Evolutionary conservation across 441 rosid species (phyloP).

Genomic region (Pelargonium citronellum): DNA sequence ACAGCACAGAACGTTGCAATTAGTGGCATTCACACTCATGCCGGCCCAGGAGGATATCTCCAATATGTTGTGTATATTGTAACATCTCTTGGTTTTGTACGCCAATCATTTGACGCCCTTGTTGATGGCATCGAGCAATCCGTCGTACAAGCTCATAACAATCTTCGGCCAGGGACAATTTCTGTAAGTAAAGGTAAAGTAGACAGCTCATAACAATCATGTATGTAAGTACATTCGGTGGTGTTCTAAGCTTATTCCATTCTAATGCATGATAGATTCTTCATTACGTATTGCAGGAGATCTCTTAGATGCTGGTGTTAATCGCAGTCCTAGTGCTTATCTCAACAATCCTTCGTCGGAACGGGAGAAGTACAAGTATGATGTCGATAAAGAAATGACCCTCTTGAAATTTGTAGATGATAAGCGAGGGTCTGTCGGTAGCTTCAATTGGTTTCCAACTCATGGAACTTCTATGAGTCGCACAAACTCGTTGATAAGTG

Average conservation of each 20-base stretch:
- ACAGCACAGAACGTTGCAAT: slow-evolving; percentile 79
- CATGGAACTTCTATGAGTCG: slow-evolving; percentile 99
- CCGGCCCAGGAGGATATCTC: slow-evolving; percentile 94
- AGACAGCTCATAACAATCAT: slow-evolving; percentile 5
- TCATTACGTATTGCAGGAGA: slow-evolving; percentile 48
- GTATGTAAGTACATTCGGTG: too few relatives aligned
- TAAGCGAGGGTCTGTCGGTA: slow-evolving; percentile 82
- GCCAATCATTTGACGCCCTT: slow-evolving; percentile 80
- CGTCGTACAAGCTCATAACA: slow-evolving; percentile 78
- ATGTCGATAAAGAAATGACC: slow-evolving; percentile 91
- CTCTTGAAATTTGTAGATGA: slow-evolving; percentile 84
- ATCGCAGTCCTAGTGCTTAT: slow-evolving; percentile 92
- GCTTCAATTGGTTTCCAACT: slow-evolving; percentile 95
- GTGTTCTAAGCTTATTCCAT: too few relatives aligned
- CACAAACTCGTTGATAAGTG: slow-evolving; percentile 84
- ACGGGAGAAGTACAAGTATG: slow-evolving; percentile 57
- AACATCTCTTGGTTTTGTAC: slow-evolving; percentile 87
- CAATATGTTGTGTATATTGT: slow-evolving; percentile 77
- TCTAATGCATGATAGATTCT: neutral
- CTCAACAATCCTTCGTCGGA: slow-evolving; percentile 71
- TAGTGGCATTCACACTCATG: slow-evolving; percentile 88
- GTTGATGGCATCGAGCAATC: slow-evolving; percentile 88
- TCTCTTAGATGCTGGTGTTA: slow-evolving; percentile 75
- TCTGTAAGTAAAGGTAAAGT: slow-evolving; percentile 58
- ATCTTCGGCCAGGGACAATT: slow-evolving; percentile 72